Conservation (phyloP, 352 stramenopile genomes). For the Elongisporangium senticosum region DNA sequence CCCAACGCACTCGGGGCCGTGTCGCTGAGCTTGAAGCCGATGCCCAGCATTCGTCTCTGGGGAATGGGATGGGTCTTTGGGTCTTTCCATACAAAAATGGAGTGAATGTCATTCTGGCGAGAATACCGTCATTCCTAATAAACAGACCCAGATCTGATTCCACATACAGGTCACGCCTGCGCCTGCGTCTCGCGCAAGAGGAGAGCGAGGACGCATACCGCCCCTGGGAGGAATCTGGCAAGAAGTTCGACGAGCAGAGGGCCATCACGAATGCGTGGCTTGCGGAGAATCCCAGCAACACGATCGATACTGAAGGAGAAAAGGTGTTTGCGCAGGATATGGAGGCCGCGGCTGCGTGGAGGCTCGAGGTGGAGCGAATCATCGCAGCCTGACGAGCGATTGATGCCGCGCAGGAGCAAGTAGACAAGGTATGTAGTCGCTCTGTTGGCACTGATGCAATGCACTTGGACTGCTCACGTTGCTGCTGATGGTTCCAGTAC, state of each 20-base stretch:
- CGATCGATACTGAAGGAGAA: background rate
- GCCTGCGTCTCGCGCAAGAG: too few relatives aligned
- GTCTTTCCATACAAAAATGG: background rate
- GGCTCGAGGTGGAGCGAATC: background rate
- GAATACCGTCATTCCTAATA: background rate
- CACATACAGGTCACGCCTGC: too few relatives aligned
- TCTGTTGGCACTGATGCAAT: too few relatives aligned
- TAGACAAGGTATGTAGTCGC: background rate
- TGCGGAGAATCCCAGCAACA: background rate
- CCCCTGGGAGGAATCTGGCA: too few relatives aligned
- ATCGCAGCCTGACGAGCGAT: background rate
- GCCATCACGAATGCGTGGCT: background rate
- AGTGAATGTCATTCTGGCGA: background rate
- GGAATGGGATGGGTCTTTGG: background rate
- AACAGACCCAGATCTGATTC: background rate
- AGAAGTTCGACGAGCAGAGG: background rate
- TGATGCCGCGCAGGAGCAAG: background rate
- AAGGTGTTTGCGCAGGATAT: too few relatives aligned
- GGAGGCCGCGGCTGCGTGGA: background rate
- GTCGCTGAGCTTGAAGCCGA: slow-evolving; percentile 75
- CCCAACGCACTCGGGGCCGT: slow-evolving; percentile 27
- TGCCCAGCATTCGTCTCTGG: slow-evolving; percentile 44
- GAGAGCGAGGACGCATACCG: too few relatives aligned
- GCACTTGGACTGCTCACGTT: too few relatives aligned
- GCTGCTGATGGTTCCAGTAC: too few relatives aligned